Base-by-base conservation (phyloP, 129 eudicot genomes). In the Scalesia atractyloides region DNA sequence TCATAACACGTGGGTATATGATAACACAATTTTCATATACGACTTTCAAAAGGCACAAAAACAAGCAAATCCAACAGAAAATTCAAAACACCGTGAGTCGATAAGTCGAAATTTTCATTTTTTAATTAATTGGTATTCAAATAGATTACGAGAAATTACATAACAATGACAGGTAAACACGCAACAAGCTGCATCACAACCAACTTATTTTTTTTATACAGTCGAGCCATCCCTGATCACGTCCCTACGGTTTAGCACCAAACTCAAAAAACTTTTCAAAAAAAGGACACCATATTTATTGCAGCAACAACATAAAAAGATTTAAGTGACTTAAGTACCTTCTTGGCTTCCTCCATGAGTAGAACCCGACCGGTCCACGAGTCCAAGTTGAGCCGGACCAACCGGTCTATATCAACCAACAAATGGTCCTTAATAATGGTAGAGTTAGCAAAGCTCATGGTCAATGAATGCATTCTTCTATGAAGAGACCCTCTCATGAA, bases 301-400 rank as follows among this genome's bases (percentile, higher is more conserved):
- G 46, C 10, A 36, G 5, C 39, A 9, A 41, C 9, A 12, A 62
- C 15, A 17, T 30, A 34, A 36, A 36, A 7, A 15, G 37, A 30
- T 0, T 34, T 26, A 41, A 41, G 43, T 41, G 10, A 41, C 46
- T 41, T 8, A 8, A 7, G 9, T 85, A 91, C 97, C 98, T 89
- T 92, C 76, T 89, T 92, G 18, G 96, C 92, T 67, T 92, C 98
- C 73, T 92, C 98, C 96, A 92, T 81, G 80, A 92, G 96, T 37
- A 89, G 64, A 61, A 92, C 81, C 70, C 90, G 86, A 11, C 81
- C 89, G 83, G 89, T 70, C 98, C 98, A 92, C 26, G 86, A 22
- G 8, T 85, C 84, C 74, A 89, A 65, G 48, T 85, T 84, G 39
- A 80, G 80, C 67, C 95, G 83, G 66, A 92, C 91, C 69, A 92